Base-by-base conservation (phyloP, 306 rosid species). In the Quercus parvula region DNA sequence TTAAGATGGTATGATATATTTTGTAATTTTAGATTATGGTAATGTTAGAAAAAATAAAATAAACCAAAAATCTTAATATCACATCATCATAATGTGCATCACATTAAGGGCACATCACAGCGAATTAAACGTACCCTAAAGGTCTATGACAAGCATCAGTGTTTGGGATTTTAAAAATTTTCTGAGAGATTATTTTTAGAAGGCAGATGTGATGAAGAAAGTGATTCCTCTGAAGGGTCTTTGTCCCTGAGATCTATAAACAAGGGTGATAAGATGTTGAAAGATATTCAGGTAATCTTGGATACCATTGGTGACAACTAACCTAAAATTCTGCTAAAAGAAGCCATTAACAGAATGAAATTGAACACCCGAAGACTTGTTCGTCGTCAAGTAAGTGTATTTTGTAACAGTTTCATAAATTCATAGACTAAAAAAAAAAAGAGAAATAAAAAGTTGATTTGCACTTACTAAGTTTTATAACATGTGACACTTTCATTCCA, bases 101-200 rank as follows among this genome's bases (percentile, higher is more conserved):
- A 30, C 33, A 30, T 30, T 30, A 30, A 30, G 33, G 33, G 33
- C 33, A 30, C 0, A 30, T 3, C 4, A 30, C 33, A 30, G 0
- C 33, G 33, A 30, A 30, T 30, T 4, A 30, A 30, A 3, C 4
- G 31, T 4, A 30, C 1, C 33, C 5, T 31, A 31, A 0, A 79
- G 98, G 97, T 69, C 75, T 92, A 85, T 69, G 84, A 44, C 97
- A 92, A 77, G 97, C 97, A 91, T 94, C 78, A 97, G 97, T 62
- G 97, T 94, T 73, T 90, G 94, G 66, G 98, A 94, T 79, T 92
- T 92, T 77, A 92, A 92, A 79, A 64, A 41, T 79, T 88, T 92
- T 84, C 84, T 91, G 33, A 78, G 78, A 76, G 77, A 63, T 35
- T 69, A 80, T 75, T 73, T 61, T 25, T 66, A 2, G 74, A 81